phyloP scores from a whole-genome alignment of 139 green algal species.

The Picochlorum sp. region DNA sequence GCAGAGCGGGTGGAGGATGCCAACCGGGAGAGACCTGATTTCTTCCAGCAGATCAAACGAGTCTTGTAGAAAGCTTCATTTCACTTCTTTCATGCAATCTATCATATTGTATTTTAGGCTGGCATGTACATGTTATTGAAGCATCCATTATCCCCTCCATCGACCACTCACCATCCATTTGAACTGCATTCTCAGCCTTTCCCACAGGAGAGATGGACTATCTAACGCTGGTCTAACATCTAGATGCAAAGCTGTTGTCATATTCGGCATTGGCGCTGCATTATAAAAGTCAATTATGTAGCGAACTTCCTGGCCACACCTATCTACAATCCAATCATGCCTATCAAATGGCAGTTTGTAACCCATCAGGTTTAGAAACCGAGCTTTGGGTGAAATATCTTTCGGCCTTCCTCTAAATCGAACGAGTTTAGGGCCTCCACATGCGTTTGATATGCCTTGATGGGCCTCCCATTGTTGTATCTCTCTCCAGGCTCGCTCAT shows the following conservation, averaged over 20 bases:
- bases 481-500: constrained; percentile 82
- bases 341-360: constrained; percentile 90
- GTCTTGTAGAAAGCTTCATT: constrained; percentile 2
- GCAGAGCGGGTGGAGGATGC: constrained; percentile 32
- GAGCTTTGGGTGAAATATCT: constrained; percentile 80
- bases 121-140: not conserved
- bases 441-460: constrained; percentile 39
- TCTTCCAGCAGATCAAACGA: constrained; percentile 56
- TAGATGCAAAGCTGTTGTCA: constrained; percentile 76
- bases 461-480: constrained; percentile 69
- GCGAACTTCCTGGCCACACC: constrained; percentile 64
- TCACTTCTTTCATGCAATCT: no score
- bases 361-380: constrained; percentile 80
- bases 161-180: constrained; percentile 26
- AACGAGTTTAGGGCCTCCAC: constrained; percentile 46
- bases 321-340: constrained; percentile 90
- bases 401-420: constrained; percentile 67
- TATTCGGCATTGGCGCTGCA: constrained; percentile 38
- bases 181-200: constrained; percentile 53
- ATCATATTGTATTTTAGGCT: no score
- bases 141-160: constrained; percentile 24
- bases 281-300: constrained; percentile 98
- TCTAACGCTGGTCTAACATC: constrained; percentile 85
- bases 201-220: constrained; percentile 32
- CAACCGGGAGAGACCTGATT: constrained; percentile 48